phyloP scores from a whole-genome alignment of 768 basidiomycete genomes.

The Trametes meyenii region DNA sequence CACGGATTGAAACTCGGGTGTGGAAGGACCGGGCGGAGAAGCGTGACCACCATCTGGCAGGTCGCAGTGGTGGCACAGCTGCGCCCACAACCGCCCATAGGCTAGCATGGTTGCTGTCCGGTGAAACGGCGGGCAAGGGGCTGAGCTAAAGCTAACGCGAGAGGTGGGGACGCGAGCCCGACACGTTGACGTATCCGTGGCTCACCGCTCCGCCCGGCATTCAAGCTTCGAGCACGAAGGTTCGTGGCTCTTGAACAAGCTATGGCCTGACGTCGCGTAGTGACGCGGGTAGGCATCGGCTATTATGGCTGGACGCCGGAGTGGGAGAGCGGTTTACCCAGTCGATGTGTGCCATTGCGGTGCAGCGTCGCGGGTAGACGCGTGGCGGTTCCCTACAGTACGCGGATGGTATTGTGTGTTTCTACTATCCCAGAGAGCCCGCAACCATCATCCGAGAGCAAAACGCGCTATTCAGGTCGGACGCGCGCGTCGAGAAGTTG shows the following conservation, averaged over 20 bases:
- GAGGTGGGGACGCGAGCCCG: too few species aligned
- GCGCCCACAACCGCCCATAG: constrained; percentile 11
- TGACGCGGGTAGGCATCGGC: not conserved
- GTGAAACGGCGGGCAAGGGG: not conserved
- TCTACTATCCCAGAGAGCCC: too few species aligned
- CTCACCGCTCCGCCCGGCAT: too few species aligned
- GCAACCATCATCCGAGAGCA: too few species aligned
- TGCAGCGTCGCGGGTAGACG: not conserved
- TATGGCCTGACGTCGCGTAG: too few species aligned
- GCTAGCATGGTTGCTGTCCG: not conserved
- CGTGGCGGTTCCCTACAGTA: too few species aligned
- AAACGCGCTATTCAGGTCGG: too few species aligned
- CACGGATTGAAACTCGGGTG: not conserved
- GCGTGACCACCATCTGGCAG: not conserved
- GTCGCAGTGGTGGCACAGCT: constrained; percentile 1
- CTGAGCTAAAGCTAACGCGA: too few species aligned
- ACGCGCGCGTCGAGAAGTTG: too few species aligned
- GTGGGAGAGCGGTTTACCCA: not conserved
- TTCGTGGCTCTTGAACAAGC: not conserved
- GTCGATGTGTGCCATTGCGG: not conserved
- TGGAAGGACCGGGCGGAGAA: not conserved
- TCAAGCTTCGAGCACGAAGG: too few species aligned
- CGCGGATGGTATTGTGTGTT: too few species aligned
- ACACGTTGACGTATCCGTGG: too few species aligned
- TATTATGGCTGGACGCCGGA: not conserved